A percentile compares a stretch with the other conserved stretches of the same genome.
Evolutionary conservation across 1,139 yeast genomes (phyloP).

Genomic region (Blastobotrys elegans): DNA sequence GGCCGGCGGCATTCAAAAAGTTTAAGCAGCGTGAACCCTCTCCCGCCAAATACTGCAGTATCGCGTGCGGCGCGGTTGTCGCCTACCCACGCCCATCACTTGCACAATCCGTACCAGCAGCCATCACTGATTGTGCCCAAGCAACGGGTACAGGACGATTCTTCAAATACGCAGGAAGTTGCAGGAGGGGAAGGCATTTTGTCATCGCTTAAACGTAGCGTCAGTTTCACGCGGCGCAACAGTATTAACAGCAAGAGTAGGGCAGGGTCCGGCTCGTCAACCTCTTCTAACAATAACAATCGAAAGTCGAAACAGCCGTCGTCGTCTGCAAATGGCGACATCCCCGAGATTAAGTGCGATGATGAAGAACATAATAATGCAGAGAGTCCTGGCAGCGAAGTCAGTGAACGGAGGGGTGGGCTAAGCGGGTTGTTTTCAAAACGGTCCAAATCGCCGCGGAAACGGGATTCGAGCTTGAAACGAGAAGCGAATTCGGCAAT

Average conservation of each 20-base stretch:
- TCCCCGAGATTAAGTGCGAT: slow-evolving; percentile 2
- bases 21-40: slow-evolving; percentile 10
- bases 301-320: no score
- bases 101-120: background rate
- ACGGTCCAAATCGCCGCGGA: slow-evolving; percentile 6
- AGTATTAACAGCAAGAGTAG: slow-evolving; percentile 13
- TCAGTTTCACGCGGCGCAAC: slow-evolving; percentile 21
- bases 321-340: background rate
- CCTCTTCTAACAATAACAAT: background rate
- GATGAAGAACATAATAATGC: background rate
- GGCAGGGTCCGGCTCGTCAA: slow-evolving; percentile 21
- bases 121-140: slow-evolving; percentile 10
- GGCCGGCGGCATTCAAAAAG: slow-evolving; percentile 20
- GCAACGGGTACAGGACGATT: slow-evolving; percentile 8
- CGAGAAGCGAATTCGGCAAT: background rate
- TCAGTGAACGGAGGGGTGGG: slow-evolving; percentile 10
- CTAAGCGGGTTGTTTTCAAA: slow-evolving; percentile 6
- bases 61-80: background rate
- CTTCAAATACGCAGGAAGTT: no score
- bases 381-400: slow-evolving; percentile 10
- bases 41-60: background rate
- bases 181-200: slow-evolving; percentile 16
- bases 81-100: no score
- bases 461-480: slow-evolving; percentile 6
- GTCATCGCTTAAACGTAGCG: slow-evolving; percentile 22